Conservation (phyloP, 768 basidiomycete genomes). For the Russula sp. region DNA sequence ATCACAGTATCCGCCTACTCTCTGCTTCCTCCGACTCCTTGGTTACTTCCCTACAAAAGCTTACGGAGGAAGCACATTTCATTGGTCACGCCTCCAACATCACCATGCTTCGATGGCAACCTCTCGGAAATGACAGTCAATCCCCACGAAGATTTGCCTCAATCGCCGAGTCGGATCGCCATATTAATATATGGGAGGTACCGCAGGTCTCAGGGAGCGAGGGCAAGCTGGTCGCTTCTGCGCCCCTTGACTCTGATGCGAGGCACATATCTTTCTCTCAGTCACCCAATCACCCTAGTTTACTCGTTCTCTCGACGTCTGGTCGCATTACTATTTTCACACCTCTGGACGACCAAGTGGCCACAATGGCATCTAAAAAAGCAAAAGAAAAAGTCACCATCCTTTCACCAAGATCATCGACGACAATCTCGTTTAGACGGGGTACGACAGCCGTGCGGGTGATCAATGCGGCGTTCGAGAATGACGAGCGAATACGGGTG, state of each 20-base stretch:
- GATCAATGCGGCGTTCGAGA: conserved; percentile 41
- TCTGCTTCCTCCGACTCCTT: conserved; percentile 29
- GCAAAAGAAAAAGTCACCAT: conserved; percentile 42
- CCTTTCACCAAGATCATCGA: conserved; percentile 45
- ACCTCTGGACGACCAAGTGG: conserved; percentile 39
- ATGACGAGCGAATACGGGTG: conserved; percentile 41
- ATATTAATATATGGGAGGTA: conserved; percentile 55
- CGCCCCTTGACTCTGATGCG: conserved; percentile 60
- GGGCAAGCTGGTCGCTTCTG: conserved; percentile 50
- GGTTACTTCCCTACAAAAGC: conserved; percentile 34
- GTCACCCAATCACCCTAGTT: conserved; percentile 31
- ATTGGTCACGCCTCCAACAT: conserved; percentile 60
- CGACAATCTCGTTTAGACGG: conserved; percentile 36
- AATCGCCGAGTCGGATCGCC: conserved; percentile 53
- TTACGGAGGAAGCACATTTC: conserved; percentile 42
- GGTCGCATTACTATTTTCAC: conserved; percentile 53
- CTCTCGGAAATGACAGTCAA: conserved; percentile 28
- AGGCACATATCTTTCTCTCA: conserved; percentile 32
- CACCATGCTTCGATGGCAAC: conserved; percentile 46
- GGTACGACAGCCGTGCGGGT: conserved; percentile 32
- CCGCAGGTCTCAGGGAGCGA: conserved; percentile 35
- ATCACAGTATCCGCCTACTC: conserved; percentile 51
- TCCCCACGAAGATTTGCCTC: conserved; percentile 47
- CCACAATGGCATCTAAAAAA: conserved; percentile 34
- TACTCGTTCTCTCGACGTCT: conserved; percentile 51